Percentiles rank a stretch among this genome's conserved stretches.
Conservation (phyloP, 208 protist species). For the Porcisia hertigi region DNA sequence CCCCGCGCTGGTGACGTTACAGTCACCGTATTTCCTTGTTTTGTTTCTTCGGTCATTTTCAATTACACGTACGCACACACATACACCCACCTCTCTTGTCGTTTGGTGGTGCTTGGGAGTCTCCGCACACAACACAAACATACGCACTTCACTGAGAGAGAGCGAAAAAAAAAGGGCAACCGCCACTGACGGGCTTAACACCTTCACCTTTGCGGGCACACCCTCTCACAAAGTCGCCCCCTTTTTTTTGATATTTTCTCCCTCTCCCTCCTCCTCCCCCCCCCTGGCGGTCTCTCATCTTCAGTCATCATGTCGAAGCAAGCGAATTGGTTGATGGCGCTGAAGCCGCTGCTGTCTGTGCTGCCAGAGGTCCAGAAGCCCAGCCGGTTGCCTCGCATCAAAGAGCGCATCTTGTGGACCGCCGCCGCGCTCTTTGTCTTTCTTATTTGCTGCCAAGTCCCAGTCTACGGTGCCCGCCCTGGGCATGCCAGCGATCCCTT, state of each 20-base stretch:
- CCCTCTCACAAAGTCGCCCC: background rate
- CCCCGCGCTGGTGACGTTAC: background rate
- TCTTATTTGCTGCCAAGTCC: conserved; percentile 99
- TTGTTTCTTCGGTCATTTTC: too few species aligned
- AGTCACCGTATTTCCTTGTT: background rate
- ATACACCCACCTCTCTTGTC: too few species aligned
- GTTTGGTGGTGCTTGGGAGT: too few species aligned
- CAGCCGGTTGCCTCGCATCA: conserved; percentile 87
- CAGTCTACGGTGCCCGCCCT: conserved; percentile 98
- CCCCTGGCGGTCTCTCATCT: background rate
- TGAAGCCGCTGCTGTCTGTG: conserved; percentile 95
- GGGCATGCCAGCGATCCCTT: conserved; percentile 97
- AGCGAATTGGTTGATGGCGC: conserved; percentile 74
- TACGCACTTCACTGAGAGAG: too few species aligned
- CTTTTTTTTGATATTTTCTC: background rate
- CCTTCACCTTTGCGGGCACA: background rate
- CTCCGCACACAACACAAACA: background rate
- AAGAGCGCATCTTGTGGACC: conserved; percentile 99
- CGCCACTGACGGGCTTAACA: background rate
- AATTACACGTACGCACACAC: background rate
- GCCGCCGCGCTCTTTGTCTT: conserved; percentile 98
- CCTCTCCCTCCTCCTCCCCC: background rate
- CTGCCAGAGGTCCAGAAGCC: conserved; percentile 96
- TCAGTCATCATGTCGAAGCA: conserved; percentile 28
- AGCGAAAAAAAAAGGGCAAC: too few species aligned